Percentiles rank a stretch among this genome's conserved stretches.
phyloP scores from a whole-genome alignment of 2,329 filamentous ascomycete genomes.

The Metarhizium humberi region DNA sequence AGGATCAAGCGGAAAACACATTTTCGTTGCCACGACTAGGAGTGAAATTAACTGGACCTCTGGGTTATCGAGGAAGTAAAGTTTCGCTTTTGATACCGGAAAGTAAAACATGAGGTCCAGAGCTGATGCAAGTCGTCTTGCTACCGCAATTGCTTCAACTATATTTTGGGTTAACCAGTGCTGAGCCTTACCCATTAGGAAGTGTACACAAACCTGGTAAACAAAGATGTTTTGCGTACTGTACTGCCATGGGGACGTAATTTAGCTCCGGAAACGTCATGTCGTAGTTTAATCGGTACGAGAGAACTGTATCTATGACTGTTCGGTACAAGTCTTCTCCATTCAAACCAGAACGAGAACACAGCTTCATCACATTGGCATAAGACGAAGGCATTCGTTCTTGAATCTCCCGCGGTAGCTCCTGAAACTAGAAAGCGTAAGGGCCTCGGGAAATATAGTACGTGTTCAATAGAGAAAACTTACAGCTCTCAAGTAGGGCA shows the following conservation, averaged over 20 bases:
- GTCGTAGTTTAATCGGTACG: slow-evolving; percentile 58
- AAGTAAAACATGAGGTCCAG: slow-evolving; percentile 47
- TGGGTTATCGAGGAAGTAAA: slow-evolving; percentile 51
- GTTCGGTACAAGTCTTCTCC: slow-evolving; percentile 54
- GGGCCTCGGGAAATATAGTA: neutral
- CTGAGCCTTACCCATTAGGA: slow-evolving; percentile 17
- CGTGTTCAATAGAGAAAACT: slow-evolving; percentile 15
- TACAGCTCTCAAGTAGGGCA: slow-evolving; percentile 64
- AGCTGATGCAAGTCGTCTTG: slow-evolving; percentile 33
- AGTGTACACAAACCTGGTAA: slow-evolving; percentile 51
- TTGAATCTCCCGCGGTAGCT: slow-evolving; percentile 55
- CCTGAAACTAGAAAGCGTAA: slow-evolving; percentile 32
- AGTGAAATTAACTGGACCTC: slow-evolving; percentile 66
- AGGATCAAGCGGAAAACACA: slow-evolving; percentile 67
- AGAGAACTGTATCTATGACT: slow-evolving; percentile 51
- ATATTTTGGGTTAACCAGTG: slow-evolving; percentile 17
- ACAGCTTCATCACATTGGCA: slow-evolving; percentile 47
- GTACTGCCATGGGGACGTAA: slow-evolving; percentile 54
- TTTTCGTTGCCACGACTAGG: slow-evolving; percentile 67
- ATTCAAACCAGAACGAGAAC: slow-evolving; percentile 30
- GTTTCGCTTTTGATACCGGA: slow-evolving; percentile 33
- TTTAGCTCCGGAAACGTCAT: slow-evolving; percentile 69
- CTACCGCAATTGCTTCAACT: slow-evolving; percentile 42
- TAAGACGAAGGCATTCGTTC: slow-evolving; percentile 54
- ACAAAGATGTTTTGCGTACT: slow-evolving; percentile 61